Base-by-base conservation (phyloP, 352 stramenopile genomes). In the Elongisporangium anandrum region DNA sequence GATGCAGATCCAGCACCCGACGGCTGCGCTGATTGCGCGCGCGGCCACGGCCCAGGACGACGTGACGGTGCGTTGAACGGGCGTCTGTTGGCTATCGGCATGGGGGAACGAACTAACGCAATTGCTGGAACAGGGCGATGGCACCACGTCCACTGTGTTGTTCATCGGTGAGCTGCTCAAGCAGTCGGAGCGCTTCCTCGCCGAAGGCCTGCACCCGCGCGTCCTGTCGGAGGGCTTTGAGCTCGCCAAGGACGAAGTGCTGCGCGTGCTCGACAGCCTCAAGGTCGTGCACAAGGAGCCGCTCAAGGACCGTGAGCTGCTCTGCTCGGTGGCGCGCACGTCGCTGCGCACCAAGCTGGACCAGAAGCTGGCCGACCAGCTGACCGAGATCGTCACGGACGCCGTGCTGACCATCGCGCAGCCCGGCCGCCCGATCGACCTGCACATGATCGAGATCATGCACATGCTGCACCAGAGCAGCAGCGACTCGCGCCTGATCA, bases 371-470 rank as follows among this genome's bases (percentile, higher is more conserved):
- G 89, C 87, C 21, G 80, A 98, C 61, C 87, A 96, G 63, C 66
- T 99, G 55, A 98, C 95, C 29, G 94, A 99, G 64, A 97, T 98
- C 53, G 88, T 99, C 34, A 98, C 98, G 26, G 96, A 99, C 73
- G 92, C 97, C 50, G 95, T 99, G 64, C 89, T 98, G 56, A 96
- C 87, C 70, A 96, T 99, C 52, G 89, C 85, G 69, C 81, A 75
- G 72, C 85, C 71, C 19, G 80, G 83, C 2, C 73, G 81, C 41
- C 90, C 95, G 1, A 76, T 99, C 5, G 98, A 99, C 75, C 72
- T 99, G 61, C 96, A 99, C 79, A 99, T 99, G 93, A 96, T 99
- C 24, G 98, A 99, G 86, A 97, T 99, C 64, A 98, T 99, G 89
- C 90, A 98, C 65, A 99, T 99, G 97, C 85, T 98, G 72, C 95